phyloP scores from a whole-genome alignment of 176 grass and related monocot species.

The Oryza australiensis region DNA sequence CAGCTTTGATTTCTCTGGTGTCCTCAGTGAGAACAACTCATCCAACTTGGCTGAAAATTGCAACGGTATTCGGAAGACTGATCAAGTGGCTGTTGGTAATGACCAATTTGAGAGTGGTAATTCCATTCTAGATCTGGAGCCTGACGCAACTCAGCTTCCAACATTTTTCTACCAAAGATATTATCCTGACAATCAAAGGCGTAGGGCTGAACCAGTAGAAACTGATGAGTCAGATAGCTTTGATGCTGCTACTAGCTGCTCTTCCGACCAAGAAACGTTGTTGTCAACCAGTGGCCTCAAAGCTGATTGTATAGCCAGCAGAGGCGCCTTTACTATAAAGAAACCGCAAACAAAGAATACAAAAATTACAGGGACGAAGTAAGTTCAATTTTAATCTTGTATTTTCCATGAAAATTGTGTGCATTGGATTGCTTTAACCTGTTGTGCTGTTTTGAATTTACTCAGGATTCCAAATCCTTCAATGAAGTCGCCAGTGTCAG shows the following conservation, averaged over 20 bases:
- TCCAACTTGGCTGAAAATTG: conserved; percentile 30
- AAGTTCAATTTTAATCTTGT: conserved; percentile 24
- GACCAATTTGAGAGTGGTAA: conserved; percentile 43
- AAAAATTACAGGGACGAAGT: conserved; percentile 56
- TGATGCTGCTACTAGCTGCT: conserved; percentile 55
- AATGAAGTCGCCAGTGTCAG: conserved; percentile 47
- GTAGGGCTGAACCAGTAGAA: conserved; percentile 45
- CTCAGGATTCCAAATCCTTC: conserved; percentile 50
- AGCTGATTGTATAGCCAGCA: conserved; percentile 31
- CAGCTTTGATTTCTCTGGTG: conserved; percentile 51
- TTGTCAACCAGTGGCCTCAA: conserved; percentile 52
- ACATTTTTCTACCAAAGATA: conserved; percentile 63
- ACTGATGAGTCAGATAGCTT: conserved; percentile 46
- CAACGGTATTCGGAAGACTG: conserved; percentile 31
- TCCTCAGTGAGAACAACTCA: conserved; percentile 43
- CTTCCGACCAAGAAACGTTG: conserved; percentile 66
- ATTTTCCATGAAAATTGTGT: conserved; percentile 13
- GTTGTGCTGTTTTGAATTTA: conserved; percentile 35
- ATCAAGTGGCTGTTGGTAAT: conserved; percentile 43
- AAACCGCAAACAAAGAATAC: conserved; percentile 49
- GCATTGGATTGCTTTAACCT: conserved; percentile 30
- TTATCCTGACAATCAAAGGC: conserved; percentile 45
- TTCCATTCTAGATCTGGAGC: conserved; percentile 42
- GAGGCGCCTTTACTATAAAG: conserved; percentile 50
- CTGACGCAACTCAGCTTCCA: conserved; percentile 38